A percentile compares a stretch with the other conserved stretches of the same genome.
Evolutionary conservation across 345 rosid species (phyloP).

Genomic region (Gossypium rotundifolium): DNA sequence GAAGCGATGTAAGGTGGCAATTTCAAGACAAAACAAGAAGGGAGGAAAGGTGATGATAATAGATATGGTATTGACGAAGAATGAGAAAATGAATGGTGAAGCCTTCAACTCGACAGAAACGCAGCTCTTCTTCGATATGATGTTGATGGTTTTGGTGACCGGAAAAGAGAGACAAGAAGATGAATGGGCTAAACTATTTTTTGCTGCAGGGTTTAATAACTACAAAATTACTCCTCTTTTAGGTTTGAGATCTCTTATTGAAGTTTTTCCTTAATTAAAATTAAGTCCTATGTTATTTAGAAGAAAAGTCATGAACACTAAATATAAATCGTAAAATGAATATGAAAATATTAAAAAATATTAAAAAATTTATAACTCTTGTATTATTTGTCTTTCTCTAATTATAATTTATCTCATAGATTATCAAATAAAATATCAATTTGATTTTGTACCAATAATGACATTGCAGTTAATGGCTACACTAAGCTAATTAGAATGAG

Average conservation of each 20-base stretch:
- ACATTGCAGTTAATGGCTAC: too few species aligned
- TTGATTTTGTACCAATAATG: too few species aligned
- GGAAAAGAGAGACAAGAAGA: background rate
- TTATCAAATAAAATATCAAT: too few species aligned
- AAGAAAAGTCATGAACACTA: too few species aligned
- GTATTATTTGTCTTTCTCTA: too few species aligned
- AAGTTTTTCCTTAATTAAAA: background rate
- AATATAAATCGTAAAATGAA: too few species aligned
- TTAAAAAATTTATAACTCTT: too few species aligned
- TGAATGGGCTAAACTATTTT: conserved; percentile 1
- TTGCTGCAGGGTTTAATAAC: background rate
- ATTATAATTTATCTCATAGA: too few species aligned
- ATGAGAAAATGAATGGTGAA: background rate
- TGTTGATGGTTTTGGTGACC: background rate
- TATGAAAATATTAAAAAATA: too few species aligned
- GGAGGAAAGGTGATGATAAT: background rate
- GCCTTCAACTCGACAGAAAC: background rate
- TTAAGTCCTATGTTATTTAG: too few species aligned
- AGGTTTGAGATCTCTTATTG: conserved; percentile 9
- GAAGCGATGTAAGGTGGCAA: conserved; percentile 5
- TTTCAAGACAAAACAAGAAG: background rate
- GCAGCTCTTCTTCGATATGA: conserved; percentile 3
- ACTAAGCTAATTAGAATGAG: too few species aligned
- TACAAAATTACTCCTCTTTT: background rate
- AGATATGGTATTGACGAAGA: background rate